phyloP scores from a whole-genome alignment of 169 alveolate species.

The Cyclospora cayetanensis region DNA sequence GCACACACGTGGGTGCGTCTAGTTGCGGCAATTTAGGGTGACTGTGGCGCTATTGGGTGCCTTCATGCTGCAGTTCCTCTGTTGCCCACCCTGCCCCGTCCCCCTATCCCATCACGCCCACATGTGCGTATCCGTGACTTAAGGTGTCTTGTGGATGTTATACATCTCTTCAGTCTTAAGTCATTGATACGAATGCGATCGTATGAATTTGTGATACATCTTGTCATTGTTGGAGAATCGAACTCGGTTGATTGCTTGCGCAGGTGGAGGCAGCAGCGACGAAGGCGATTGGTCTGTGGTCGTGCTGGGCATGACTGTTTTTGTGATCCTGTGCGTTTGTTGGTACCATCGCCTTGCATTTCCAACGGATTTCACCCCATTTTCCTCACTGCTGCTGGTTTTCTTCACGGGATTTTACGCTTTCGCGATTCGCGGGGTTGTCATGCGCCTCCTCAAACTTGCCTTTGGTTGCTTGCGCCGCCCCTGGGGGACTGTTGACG shows the following conservation, averaged over 20 bases:
- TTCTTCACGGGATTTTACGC: conserved; percentile 53
- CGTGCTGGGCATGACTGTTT: conserved; percentile 56
- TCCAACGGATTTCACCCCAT: conserved; percentile 46
- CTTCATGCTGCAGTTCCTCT: too few relatives aligned
- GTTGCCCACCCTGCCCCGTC: too few relatives aligned
- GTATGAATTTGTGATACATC: too few relatives aligned
- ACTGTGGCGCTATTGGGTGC: too few relatives aligned
- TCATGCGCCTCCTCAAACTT: conserved; percentile 32
- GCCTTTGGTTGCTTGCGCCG: conserved; percentile 51
- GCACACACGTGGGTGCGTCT: conserved; percentile 35
- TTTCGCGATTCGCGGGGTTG: conserved; percentile 54
- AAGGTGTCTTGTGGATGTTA: too few relatives aligned
- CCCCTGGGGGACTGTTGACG: background rate
- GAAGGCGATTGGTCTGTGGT: conserved; percentile 51
- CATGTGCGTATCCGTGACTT: too few relatives aligned
- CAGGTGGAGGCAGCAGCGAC: conserved; percentile 29
- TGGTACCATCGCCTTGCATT: conserved; percentile 62
- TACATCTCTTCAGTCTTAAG: too few relatives aligned
- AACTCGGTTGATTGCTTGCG: background rate
- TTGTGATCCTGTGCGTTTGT: conserved; percentile 56
- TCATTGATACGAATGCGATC: too few relatives aligned
- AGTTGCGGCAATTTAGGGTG: too few relatives aligned
- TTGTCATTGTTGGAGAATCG: background rate
- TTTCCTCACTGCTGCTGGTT: conserved; percentile 44
- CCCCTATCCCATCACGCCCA: too few relatives aligned